Evolutionary conservation across 371 early-diverging fungal species (phyloP).

Genomic region (Mortierella sp.): DNA sequence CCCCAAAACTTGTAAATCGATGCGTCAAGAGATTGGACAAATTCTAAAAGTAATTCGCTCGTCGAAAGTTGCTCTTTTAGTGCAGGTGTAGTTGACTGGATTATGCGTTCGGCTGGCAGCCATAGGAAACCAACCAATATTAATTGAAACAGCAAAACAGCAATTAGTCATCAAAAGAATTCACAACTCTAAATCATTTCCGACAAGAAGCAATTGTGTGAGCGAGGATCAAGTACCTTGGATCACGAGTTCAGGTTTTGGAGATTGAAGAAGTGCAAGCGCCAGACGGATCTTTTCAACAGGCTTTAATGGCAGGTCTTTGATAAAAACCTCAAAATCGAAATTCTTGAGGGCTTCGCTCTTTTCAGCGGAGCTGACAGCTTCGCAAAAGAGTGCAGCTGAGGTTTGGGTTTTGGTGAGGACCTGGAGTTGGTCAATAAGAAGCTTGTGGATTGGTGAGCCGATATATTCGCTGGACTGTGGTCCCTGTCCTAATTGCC

Average conservation of each 20-base stretch:
- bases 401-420: constrained; percentile 55
- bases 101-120: constrained; percentile 42
- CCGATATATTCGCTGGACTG: constrained; percentile 37
- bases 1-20: constrained; percentile 43
- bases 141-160: background rate
- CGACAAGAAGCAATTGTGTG: background rate
- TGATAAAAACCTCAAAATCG: constrained; percentile 62
- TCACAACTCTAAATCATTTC: background rate
- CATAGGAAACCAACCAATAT: background rate
- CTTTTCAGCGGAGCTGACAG: constrained; percentile 59
- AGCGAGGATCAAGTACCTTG: constrained; percentile 58
- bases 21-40: constrained; percentile 47
- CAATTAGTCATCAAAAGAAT: background rate
- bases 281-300: constrained; percentile 62
- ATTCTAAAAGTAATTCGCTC: constrained; percentile 34
- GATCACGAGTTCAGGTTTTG: constrained; percentile 55
- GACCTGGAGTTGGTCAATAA: constrained; percentile 62
- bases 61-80: constrained; percentile 50
- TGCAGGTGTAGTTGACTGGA: constrained; percentile 27
- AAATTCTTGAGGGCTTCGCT: constrained; percentile 59
- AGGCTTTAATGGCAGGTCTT: constrained; percentile 57
- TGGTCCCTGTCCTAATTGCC: constrained; percentile 54
- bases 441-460: constrained; percentile 60
- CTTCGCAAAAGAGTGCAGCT: constrained; percentile 62
- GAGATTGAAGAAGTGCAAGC: constrained; percentile 60